Evolutionary conservation across 345 rosid species (phyloP), one percentile per base, ranked within the genome.

Genomic region (Eucalyptus pumila): DNA sequence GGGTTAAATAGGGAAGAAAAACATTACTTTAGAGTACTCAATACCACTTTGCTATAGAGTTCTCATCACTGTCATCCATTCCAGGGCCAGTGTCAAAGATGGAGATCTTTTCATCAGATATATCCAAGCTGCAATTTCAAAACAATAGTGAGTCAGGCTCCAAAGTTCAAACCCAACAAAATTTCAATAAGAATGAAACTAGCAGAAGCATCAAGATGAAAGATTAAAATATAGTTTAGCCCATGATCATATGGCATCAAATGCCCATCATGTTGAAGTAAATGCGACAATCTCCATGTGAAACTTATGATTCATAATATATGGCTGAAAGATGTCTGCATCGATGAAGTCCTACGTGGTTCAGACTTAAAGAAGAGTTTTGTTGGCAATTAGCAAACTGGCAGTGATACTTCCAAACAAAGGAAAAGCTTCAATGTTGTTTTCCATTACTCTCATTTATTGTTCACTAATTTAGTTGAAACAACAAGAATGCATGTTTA

Each of bases 11-110:
- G 42, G 80, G 80, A 34, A 72, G 42, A 45, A 47, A 87, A 87
- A 62, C 83, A 51, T 34, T 32, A 87, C 34, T 86, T 24, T 11
- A 42, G 54, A 69, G 34, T 69, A 69, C 44, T 69, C 37, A 91
- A 87, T 91, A 95, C 98, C 98, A 96, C 90, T 95, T 95, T 44
- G 80, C 93, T 26, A 96, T 93, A 87, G 93, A 92, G 86, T 94
- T 93, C 87, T 91, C 92, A 24, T 94, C 96, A 89, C 93, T 94
- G 51, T 88, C 90, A 88, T 96, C 97, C 98, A 96, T 96, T 91
- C 97, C 98, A 86, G 90, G 91, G 87, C 97, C 98, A 26, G 96
- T 88, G 90, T 96, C 98, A 92, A 96, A 94, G 87, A 96, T 93
- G 86, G 95, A 90, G 88, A 96, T 93, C 87, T 47, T 88, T 87